Percentiles rank a stretch among this genome's conserved stretches.
phyloP scores from a whole-genome alignment of 2,329 filamentous ascomycete species.

The Trichophyton simii region DNA sequence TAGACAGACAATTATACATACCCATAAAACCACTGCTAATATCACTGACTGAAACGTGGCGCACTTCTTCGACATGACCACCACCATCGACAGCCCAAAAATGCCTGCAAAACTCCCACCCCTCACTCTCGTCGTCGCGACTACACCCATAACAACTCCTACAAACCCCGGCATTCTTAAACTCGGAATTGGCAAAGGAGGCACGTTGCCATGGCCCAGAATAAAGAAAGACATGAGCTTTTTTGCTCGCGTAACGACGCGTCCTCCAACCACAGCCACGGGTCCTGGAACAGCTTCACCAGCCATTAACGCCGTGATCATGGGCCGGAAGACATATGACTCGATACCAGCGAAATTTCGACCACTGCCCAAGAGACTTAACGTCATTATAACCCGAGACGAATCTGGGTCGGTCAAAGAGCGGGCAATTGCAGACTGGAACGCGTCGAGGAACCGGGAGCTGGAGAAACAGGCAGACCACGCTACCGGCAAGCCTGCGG shows the following conservation, averaged over 20 bases:
- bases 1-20: background rate
- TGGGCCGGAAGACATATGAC: constrained; percentile 97
- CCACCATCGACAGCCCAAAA: background rate
- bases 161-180: constrained; percentile 36
- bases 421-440: constrained; percentile 26
- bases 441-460: constrained; percentile 19
- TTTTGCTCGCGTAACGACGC: constrained; percentile 80
- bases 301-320: constrained; percentile 63
- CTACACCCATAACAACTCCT: constrained; percentile 45
- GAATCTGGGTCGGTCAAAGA: constrained; percentile 20
- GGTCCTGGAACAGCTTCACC: constrained; percentile 6
- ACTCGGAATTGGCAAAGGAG: constrained; percentile 75
- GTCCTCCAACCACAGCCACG: constrained; percentile 24
- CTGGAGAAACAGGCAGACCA: constrained; percentile 11
- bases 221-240: constrained; percentile 88
- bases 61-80: background rate
- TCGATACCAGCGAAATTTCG: constrained; percentile 68
- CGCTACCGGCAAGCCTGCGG: constrained; percentile 7
- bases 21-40: background rate
- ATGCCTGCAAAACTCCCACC: constrained; percentile 33
- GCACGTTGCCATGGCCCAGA: constrained; percentile 75
- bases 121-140: constrained; percentile 85
- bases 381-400: constrained; percentile 61
- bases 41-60: background rate
- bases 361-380: constrained; percentile 66